Base-by-base conservation (phyloP, 2,329 filamentous ascomycete genomes). In the Torrubiellomyces zombiae region DNA sequence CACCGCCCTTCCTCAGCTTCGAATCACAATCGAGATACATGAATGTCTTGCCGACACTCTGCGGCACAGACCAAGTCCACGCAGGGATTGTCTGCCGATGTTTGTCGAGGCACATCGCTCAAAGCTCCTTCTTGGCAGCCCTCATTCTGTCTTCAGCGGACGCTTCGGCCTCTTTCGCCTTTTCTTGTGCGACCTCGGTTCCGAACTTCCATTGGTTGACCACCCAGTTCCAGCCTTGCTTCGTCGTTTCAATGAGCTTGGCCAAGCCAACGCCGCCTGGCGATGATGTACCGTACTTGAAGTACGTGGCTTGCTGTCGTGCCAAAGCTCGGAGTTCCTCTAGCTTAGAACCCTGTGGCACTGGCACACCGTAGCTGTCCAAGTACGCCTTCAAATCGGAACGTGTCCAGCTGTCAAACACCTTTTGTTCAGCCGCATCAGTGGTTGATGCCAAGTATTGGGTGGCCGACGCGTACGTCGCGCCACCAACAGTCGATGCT, bases 361-460 rank as follows among this genome's bases (percentile, higher is more conserved):
- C 59, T 4, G 58, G 50, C 20, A 86, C 56, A 18, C 80, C 80
- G 35, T 82, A 86, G 32, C 70, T 76, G 44, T 86, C 79, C 6
- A 86, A 65, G 42, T 85, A 86, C 1, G 67, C 56, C 59, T 86
- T 85, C 32, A 89, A 57, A 14, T 86, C 76, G 22, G 63, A 65
- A 39, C 70, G 63, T 28, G 63, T 76, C 79, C 79, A 86, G 1
- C 67, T 67, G 26, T 82, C 70, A 34, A 86, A 86, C 1, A 66
- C 58, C 14, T 51, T 59, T 23, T 69, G 57, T 55, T 80, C 82
- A 23, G 61, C 75, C 7, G 64, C 44, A 28, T 64, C 63, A 4
- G 78, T 80, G 15, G 70, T 69, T 30, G 69, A 55, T 7, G 73
- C 55, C 3, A 85, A 56, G 39, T 78, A 79, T 27, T 66, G 76